Evolutionary conservation across 225 moss, liverwort and hornwort genomes (phyloP).

Genomic region (Rhytidiadelphus loreus): DNA sequence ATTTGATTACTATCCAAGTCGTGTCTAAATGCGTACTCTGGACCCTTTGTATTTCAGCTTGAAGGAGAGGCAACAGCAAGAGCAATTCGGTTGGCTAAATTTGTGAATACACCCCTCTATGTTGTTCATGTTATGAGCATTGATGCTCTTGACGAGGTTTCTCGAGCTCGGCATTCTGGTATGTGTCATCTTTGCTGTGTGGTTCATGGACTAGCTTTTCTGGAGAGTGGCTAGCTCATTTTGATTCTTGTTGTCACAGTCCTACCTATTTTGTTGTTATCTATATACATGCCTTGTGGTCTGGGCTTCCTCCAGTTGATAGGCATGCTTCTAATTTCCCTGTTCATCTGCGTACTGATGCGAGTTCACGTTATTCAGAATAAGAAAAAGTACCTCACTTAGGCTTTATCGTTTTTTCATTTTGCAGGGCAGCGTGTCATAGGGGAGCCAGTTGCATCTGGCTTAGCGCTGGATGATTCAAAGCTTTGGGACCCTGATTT

Average conservation of each 20-base stretch:
- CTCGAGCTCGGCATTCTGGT: slow-evolving; percentile 88
- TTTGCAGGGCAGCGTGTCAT: slow-evolving; percentile 84
- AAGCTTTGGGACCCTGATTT: slow-evolving; percentile 89
- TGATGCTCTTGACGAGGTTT: slow-evolving; percentile 88
- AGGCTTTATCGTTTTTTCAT: background rate
- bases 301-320: background rate
- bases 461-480: slow-evolving; percentile 88
- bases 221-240: background rate
- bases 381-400: background rate
- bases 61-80: slow-evolving; percentile 97
- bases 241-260: background rate
- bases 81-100: slow-evolving; percentile 82
- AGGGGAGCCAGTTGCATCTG: slow-evolving; percentile 88
- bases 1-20: background rate
- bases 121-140: slow-evolving; percentile 99
- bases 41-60: slow-evolving; percentile 38
- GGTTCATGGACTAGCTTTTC: background rate
- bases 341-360: background rate
- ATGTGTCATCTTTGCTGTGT: background rate
- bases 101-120: slow-evolving; percentile 85
- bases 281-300: background rate
- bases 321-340: background rate
- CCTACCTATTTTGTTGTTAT: background rate
- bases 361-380: background rate
- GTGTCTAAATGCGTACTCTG: slow-evolving; percentile 1